A percentile compares a stretch with the other conserved stretches of the same genome.
Conservation (phyloP, 2,329 filamentous ascomycete genomes). For the Aspergillus pseudoglaucus region DNA sequence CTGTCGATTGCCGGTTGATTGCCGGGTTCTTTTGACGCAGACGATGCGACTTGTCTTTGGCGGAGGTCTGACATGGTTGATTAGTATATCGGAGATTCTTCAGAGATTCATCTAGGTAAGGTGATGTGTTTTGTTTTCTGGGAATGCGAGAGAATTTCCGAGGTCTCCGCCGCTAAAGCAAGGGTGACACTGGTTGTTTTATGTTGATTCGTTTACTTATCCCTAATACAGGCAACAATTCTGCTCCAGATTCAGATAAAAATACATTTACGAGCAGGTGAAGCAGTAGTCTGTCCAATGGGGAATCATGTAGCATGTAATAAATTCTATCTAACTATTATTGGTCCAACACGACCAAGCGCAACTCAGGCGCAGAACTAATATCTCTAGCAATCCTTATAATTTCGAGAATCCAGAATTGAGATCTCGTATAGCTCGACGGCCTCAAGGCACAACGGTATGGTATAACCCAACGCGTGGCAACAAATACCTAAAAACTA, state of each 20-base stretch:
- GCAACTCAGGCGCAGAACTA: neutral
- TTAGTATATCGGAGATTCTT: neutral
- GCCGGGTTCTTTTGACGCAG: neutral
- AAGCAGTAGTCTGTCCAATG: neutral
- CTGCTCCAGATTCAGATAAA: neutral
- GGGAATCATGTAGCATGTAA: neutral
- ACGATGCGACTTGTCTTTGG: constrained; percentile 18
- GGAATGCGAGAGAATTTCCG: neutral
- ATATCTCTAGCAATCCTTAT: too few relatives aligned
- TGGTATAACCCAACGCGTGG: neutral
- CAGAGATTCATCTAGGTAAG: neutral
- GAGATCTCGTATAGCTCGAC: neutral
- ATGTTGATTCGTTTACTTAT: neutral
- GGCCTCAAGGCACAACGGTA: neutral
- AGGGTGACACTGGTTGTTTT: neutral
- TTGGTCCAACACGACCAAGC: neutral
- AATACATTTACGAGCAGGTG: neutral
- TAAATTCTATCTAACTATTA: neutral
- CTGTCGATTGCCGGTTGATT: neutral
- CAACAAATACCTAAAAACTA: neutral
- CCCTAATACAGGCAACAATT: neutral
- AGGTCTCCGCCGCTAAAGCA: neutral
- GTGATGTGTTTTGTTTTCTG: neutral
- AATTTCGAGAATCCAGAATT: neutral
- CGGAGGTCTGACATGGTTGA: constrained; percentile 24